phyloP scores from a whole-genome alignment of 331 rosid species.

The Pyracantha coccinea region DNA sequence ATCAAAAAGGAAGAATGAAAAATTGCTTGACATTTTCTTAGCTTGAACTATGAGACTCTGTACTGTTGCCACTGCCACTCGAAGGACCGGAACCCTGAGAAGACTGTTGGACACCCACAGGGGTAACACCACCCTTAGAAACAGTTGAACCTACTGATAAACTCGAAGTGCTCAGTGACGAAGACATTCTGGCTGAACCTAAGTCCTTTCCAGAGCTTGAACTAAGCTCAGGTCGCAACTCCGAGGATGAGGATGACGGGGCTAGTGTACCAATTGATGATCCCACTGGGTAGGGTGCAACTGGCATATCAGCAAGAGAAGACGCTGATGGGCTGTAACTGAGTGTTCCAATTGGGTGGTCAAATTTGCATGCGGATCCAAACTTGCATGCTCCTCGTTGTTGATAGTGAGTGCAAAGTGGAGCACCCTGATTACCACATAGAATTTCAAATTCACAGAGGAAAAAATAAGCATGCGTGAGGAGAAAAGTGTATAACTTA shows the following conservation, averaged over 20 bases:
- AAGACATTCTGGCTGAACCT: slow-evolving; percentile 62
- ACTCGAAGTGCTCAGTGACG: slow-evolving; percentile 65
- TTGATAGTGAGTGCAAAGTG: slow-evolving; percentile 73
- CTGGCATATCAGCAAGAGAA: slow-evolving; percentile 81
- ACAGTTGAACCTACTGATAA: slow-evolving; percentile 62
- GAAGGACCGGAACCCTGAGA: slow-evolving; percentile 53
- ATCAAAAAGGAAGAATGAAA: slow-evolving; percentile 49
- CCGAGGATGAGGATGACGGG: slow-evolving; percentile 82
- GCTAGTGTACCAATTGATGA: slow-evolving; percentile 70
- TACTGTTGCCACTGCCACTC: slow-evolving; percentile 21
- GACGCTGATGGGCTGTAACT: slow-evolving; percentile 90
- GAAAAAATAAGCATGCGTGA: not conserved
- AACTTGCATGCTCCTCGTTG: slow-evolving; percentile 88
- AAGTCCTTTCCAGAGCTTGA: slow-evolving; percentile 65
- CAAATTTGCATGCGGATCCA: slow-evolving; percentile 85
- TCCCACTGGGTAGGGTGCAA: slow-evolving; percentile 83
- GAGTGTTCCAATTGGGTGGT: slow-evolving; percentile 77
- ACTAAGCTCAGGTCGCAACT: slow-evolving; percentile 61
- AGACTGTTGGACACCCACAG: slow-evolving; percentile 41
- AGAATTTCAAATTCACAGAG: slow-evolving; percentile 21
- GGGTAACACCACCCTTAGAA: slow-evolving; percentile 48
- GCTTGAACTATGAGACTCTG: slow-evolving; percentile 58
- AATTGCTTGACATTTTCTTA: slow-evolving; percentile 49
- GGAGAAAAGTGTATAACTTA: not conserved
- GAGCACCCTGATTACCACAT: slow-evolving; percentile 70